These are phyloP conservation scores for Rubia peregrina DNA, from an alignment of 305 asterid genomes.

Conservation along the genomic window DNA sequence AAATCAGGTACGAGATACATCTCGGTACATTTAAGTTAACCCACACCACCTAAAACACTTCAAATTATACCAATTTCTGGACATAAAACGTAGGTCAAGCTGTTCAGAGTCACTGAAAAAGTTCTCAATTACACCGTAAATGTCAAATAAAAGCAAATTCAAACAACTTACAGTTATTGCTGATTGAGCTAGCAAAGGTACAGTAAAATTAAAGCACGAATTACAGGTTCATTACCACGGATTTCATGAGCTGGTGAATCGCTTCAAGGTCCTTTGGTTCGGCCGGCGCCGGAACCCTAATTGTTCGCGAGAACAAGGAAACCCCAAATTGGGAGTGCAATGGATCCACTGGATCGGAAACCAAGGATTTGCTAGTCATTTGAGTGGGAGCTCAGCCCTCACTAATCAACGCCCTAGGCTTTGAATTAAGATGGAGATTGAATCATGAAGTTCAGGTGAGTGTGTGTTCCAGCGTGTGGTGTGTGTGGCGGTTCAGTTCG, in stretches of 20 bases:
- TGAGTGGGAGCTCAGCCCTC: conserved; percentile 1
- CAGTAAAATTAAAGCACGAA: neutral
- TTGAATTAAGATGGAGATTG: neutral
- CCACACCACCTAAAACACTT: neutral
- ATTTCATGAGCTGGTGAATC: conserved; percentile 55
- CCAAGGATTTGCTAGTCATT: conserved; percentile 31
- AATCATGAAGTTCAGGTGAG: neutral
- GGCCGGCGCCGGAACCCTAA: conserved; percentile 41
- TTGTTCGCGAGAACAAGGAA: conserved; percentile 48
- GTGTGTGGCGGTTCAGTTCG: neutral
- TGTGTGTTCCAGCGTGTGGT: conserved; percentile 4
- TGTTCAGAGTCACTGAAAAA: neutral
- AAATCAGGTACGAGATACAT: neutral
- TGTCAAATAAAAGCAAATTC: neutral
- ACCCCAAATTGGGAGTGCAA: conserved; percentile 43
- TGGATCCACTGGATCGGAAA: conserved; percentile 40
- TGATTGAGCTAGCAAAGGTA: neutral
- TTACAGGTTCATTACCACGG: conserved; percentile 35
- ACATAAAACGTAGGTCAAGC: neutral
- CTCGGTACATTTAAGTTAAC: neutral
- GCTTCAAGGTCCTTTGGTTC: conserved; percentile 49
- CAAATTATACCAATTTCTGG: neutral
- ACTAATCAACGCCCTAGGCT: neutral
- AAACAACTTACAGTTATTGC: neutral
- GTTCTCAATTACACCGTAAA: neutral